Evolutionary conservation across 352 stramenopile species (phyloP), one percentile per base, ranked within the genome.

Genomic region (Pythium coloratum): DNA sequence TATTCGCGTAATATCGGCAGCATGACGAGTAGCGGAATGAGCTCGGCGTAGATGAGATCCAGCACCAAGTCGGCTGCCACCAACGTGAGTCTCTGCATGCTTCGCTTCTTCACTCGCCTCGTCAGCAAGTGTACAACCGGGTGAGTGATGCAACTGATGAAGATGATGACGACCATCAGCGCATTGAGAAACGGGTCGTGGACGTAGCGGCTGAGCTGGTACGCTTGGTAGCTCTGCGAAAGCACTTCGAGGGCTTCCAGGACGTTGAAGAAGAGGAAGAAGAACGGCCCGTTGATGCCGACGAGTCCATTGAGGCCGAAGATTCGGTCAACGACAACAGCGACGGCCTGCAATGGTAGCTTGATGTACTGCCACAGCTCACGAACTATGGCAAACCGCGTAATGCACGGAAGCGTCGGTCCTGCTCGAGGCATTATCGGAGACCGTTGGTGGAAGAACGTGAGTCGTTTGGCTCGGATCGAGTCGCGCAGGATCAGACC

Each of bases 201-300:
- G 0, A 56, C 46, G 18, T 42, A 57, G 10, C 16, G 30, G 34
- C 55, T 69, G 30, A 69, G 44, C 20, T 63, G 30, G 54, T 58
- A 58, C 20, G 62, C 55, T 47, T 69, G 53, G 42, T 53, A 67
- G 10, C 49, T 55, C 42, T 67, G 49, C 6, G 44, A 28, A 12
- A 32, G 2, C 5, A 51, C 20, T 28, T 67, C 38, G 44, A 60
- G 26, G 1, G 30, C 26, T 16, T 67, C 49, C 6, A 42, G 13
- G 24, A 36, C 24, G 47, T 47, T 24, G 14, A 57, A 46, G 10
- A 57, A 47, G 4, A 26, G 14, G 30, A 56, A 55, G 16, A 64
- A 64, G 44, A 47, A 64, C 12, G 34, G n/a, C 12, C 55, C 16
- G 10, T 54, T 4, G 59, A 38, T 38, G 33, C 33, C 33, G 33